A percentile compares a stretch with the other conserved stretches of the same genome.
These are phyloP conservation scores for Boechera retrofracta DNA, from an alignment of 345 rosid genomes.

Conservation along the genomic window DNA sequence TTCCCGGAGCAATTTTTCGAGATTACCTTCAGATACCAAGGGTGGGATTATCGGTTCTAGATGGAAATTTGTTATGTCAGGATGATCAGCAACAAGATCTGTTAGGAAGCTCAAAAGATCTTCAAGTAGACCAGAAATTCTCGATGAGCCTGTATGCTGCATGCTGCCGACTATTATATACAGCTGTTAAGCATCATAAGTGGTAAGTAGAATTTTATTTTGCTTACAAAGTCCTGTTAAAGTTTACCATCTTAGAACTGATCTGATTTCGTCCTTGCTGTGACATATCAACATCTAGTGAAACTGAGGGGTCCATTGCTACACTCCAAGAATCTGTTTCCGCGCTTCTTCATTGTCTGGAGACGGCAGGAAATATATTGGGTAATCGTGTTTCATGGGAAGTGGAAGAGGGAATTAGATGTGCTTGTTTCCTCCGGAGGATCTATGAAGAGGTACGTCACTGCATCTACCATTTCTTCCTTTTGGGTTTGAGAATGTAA, in stretches of 20 bases:
- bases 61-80: constrained; percentile 23
- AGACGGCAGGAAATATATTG: constrained; percentile 53
- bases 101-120: constrained; percentile 40
- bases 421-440: constrained; percentile 82
- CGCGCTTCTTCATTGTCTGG: constrained; percentile 74
- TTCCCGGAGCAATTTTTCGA: constrained; percentile 73
- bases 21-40: constrained; percentile 51
- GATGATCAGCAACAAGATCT: constrained; percentile 42
- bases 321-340: constrained; percentile 72
- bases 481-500: constrained; percentile 13
- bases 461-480: constrained; percentile 13
- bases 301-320: constrained; percentile 68
- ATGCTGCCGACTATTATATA: constrained; percentile 74
- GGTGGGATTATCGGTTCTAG: constrained; percentile 42
- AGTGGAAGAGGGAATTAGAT: constrained; percentile 65
- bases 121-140: constrained; percentile 59
- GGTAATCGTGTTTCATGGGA: constrained; percentile 57
- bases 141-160: constrained; percentile 61
- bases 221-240: constrained; percentile 19
- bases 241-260: constrained; percentile 17
- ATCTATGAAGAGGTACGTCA: constrained; percentile 87
- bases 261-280: constrained; percentile 30
- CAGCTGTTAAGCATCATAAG: constrained; percentile 80
- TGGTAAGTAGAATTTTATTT: constrained; percentile 52
- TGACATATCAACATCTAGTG: constrained; percentile 54